These are phyloP conservation scores for Diaporthe eres DNA, from an alignment of 2,329 filamentous ascomycete genomes.

Conservation along the genomic window DNA sequence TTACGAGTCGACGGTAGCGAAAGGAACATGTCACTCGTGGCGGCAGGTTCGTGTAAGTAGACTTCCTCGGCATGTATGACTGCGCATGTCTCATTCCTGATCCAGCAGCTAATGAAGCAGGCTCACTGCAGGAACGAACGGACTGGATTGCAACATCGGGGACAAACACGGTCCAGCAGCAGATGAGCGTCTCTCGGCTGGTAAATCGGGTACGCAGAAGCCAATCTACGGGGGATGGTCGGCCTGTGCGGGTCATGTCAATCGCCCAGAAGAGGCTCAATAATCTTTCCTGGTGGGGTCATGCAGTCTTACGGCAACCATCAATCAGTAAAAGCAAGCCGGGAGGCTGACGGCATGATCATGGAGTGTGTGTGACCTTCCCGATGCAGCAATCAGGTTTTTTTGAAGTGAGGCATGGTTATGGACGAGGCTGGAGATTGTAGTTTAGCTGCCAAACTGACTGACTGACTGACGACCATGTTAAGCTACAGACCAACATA, in stretches of 20 bases:
- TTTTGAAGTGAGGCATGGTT: background rate
- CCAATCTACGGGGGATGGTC: background rate
- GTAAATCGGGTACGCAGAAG: background rate
- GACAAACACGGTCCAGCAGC: background rate
- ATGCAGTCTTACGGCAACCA: background rate
- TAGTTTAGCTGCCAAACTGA: background rate
- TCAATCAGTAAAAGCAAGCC: background rate
- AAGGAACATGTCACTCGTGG: background rate
- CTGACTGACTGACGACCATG: background rate
- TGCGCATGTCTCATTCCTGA: background rate
- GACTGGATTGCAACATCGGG: background rate
- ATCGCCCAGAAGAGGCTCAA: slow-evolving; percentile 21
- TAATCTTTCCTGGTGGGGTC: background rate
- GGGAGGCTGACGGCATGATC: slow-evolving; percentile 2
- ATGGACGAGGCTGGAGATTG: background rate
- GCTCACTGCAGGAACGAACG: background rate
- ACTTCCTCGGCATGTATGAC: background rate
- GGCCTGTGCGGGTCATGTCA: background rate
- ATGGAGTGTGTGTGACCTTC: background rate
- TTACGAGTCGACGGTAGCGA: background rate
- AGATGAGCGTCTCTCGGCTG: background rate
- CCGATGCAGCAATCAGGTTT: background rate
- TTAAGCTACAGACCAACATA: background rate
- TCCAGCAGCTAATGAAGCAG: background rate
- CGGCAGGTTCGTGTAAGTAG: background rate